Conservation (phyloP, 805 yeast genomes). For the Candida berthetii region DNA sequence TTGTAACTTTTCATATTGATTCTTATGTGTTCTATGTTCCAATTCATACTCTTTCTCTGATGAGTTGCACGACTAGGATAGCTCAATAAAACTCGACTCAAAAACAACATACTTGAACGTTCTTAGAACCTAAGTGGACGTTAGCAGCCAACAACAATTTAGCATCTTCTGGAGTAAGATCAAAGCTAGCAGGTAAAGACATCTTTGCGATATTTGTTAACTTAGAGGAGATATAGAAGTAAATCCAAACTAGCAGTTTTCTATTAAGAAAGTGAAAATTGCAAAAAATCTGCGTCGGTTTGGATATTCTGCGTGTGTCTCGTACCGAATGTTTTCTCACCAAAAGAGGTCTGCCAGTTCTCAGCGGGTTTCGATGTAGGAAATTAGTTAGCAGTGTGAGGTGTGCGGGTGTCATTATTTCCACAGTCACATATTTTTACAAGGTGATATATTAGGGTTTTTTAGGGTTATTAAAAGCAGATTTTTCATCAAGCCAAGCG, state of each 20-base stretch:
- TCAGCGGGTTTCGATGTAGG: too few species aligned
- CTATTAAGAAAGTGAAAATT: background rate
- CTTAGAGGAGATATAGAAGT: background rate
- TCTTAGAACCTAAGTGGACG: constrained; percentile 99
- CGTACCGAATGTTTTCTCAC: background rate
- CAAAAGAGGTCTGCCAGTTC: too few species aligned
- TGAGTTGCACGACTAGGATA: background rate
- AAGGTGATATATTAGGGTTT: too few species aligned
- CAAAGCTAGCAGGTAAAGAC: constrained; percentile 86
- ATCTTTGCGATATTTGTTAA: constrained; percentile 28
- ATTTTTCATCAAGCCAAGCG: too few species aligned
- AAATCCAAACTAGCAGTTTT: background rate
- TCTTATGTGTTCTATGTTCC: background rate
- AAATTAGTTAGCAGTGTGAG: too few species aligned
- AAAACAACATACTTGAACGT: constrained; percentile 85
- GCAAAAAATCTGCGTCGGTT: background rate
- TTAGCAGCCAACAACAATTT: constrained; percentile 99
- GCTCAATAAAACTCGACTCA: background rate
- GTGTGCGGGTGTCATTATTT: background rate
- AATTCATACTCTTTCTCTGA: background rate
- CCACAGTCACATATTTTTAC: too few species aligned
- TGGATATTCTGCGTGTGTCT: background rate
- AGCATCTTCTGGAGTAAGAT: constrained; percentile 96
- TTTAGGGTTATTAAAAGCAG: too few species aligned
- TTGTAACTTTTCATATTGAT: background rate